Evolutionary conservation across 177 flowering plant genomes (phyloP), one percentile per base, ranked within the genome.

Genomic region (Vitis hybrid): DNA sequence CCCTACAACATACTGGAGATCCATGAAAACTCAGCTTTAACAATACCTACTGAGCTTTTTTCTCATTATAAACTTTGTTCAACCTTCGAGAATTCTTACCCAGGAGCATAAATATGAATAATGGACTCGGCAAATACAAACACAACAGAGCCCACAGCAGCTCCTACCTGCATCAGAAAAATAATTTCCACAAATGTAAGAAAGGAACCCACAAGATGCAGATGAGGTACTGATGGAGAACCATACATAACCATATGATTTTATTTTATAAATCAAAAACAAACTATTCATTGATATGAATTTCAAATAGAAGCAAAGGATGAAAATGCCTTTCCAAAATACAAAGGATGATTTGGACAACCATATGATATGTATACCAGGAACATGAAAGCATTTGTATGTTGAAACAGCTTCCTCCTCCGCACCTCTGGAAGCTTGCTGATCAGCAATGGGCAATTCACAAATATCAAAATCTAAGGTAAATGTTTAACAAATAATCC

Each of bases 51-150:
- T 0, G 45, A 39, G 8, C 45, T 9, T 18, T 57, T 7, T 57
- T 21, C 26, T 57, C 17, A 17, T 7, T 10, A 18, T 5, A 57
- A 57, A 6, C 0, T 7, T 19, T 23, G 21, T 19, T 57, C 30
- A 57, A 21, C 21, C 30, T 18, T 18, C 7, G 11, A 21, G 21
- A 57, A 19, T 57, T 61, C 81, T 78, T 74, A 78, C 78, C 81
- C 81, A 49, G 81, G 81, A 68, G 81, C 75, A 78, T 58, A 71
- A 48, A 61, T 62, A 74, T 74, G 63, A 64, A 78, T 61, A 52
- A 78, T 70, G 68, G 54, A 71, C 61, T 78, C 78, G 0, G 81
- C 65, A 70, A 69, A 72, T 21, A 66, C n/a, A 56, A 60, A 72
- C 9, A 70, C 63, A 15, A 79, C 60, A 70, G 59, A 60, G 62